Base-by-base conservation (phyloP, 75 land plant genomes). In the Chamaecyparis obtusa region DNA sequence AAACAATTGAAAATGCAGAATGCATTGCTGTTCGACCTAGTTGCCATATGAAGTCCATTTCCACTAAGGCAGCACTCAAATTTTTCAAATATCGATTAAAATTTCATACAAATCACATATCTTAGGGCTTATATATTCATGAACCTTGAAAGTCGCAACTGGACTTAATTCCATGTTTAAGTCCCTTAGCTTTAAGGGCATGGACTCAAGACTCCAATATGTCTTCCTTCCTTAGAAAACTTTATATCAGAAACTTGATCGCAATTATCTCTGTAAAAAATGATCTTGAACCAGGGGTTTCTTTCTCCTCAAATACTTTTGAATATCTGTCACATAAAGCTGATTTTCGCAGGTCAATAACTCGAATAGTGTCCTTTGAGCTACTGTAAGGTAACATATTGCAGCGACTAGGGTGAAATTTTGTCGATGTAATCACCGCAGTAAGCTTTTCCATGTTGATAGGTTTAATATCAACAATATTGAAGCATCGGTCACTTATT, bases 351-450 rank as follows among this genome's bases (percentile, higher is more conserved):
- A 97, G 92, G 87, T 97, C 99, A 82, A 95, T 92, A 57, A 97
- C 92, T 15, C 97, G 95, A 78, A 97, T 92, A 85, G 94, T 93
- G 78, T 97, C 99, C 90, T 94, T 96, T 87, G 97, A 93, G 87
- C 99, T 97, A 88, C 99, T 92, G 76, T 95, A 97, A 83, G 99
- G 96, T 57, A 97, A 89, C 75, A 94, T 85, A 86, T 97, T 97
- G 90, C 97, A 97, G 17, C 94, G 93, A 60, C 78, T 48, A 81
- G 99, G 99, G 88, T 97, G 99, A 78, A 97, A 97, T 85, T 95
- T 96, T 57, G 99, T 96, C 64, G 97, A 92, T 15, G 97, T 96
- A 54, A 97, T 95, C 86, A 97, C 95, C 94, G n/a, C 96, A 36
- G 91, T 91, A 71, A 95, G 94, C 77, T 95, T 94, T 35, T 94